Evolutionary conservation across 345 rosid genomes (phyloP), one percentile per base, ranked within the genome.

Genomic region (Gossypioides kirkii): DNA sequence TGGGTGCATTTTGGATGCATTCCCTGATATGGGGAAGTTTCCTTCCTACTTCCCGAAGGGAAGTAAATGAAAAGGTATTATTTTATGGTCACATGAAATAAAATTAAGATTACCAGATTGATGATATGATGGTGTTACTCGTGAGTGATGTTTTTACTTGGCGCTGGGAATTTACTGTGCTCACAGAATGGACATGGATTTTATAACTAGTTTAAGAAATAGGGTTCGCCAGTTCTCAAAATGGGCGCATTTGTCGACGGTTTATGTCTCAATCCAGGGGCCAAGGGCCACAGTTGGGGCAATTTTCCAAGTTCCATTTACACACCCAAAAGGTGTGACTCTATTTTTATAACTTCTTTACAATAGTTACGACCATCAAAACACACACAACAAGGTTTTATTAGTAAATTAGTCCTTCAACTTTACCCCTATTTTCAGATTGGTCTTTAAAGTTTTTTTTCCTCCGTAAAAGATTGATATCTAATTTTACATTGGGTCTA

Each of bases 1-100:
- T 25, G 43, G 42, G 5, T 26, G 12, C 42, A 49, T 0, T 69
- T 50, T 26, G 71, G 71, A 67, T 26, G 26, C 47, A 52, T 69
- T 17, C 61, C 47, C 12, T 17, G 42, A 9, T 52, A 41, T 25
- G 41, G 71, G 71, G 61, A 69, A 69, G 61, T 69, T 69, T 69
- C 42, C 25, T 26, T 2, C 43, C 38, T 46, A 26, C 38, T 32
- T 32, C 38, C 38, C 5, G 2, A 13, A 66, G 11, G 6, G 13
- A 62, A 62, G 1, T 62, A 32, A 4, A 32, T 32, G 2, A 65
- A 43, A 65, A 14, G 38, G 20, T 67, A 25, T 6, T 46, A 23
- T 14, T 14, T 7, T 7, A 20, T 45, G 53, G 26, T 47, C 43
- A 49, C 58, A 68, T 68, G 58, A 68, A 69, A 68, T 49, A 17